Percentiles rank a stretch among this genome's conserved stretches.
Conservation (phyloP, 495 filamentous ascomycete species). For the Pyrenopolyporus hunteri region DNA sequence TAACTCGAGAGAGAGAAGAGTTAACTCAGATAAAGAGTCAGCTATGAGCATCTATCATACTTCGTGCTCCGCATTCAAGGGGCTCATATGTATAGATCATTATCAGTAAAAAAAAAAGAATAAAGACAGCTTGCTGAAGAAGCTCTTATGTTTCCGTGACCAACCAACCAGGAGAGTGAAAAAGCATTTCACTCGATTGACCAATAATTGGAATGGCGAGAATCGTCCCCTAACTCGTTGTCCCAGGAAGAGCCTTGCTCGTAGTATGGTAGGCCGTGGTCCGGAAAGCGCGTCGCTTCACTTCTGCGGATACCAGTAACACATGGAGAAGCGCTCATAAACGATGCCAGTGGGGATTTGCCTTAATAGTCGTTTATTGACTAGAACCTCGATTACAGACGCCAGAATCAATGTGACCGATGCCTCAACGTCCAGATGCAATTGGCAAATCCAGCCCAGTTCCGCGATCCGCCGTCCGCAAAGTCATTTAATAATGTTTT, state of each 20-base stretch:
- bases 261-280: neutral
- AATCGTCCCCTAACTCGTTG: neutral
- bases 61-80: neutral
- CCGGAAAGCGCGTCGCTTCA: neutral
- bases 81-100: neutral
- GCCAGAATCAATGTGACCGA: slow-evolving; percentile 61
- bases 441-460: slow-evolving; percentile 59
- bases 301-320: neutral
- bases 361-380: slow-evolving; percentile 55
- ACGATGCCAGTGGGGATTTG: slow-evolving; percentile 15
- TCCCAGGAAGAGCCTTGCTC: neutral
- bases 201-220: too few species aligned
- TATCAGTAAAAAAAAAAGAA: neutral
- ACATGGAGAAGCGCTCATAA: neutral
- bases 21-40: slow-evolving; percentile 12
- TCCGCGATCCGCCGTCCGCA: slow-evolving; percentile 51
- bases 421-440: slow-evolving; percentile 64
- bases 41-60: slow-evolving; percentile 20
- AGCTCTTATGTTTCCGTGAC: too few species aligned
- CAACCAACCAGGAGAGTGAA: too few species aligned
- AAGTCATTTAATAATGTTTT: slow-evolving; percentile 45
- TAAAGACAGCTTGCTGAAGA: neutral
- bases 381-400: slow-evolving; percentile 66
- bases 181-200: too few species aligned
- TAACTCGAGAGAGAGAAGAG: slow-evolving; percentile 14